Conservation (phyloP, 2,329 filamentous ascomycete species). For the Cercospora citrullina region DNA sequence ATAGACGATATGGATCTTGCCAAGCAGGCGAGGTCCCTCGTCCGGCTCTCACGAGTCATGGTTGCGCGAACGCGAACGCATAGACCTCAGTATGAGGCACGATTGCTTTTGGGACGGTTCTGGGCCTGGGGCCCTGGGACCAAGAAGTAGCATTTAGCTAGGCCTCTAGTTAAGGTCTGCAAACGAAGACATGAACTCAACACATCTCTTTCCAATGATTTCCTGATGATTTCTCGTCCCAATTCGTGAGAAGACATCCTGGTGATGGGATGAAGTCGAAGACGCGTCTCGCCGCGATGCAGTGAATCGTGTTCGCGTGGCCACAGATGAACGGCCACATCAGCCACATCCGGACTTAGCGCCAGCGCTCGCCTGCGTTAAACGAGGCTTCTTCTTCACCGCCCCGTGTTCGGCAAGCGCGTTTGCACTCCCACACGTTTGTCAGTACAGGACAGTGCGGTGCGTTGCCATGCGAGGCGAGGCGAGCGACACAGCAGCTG, state of each 20-base stretch:
- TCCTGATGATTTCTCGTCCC: neutral
- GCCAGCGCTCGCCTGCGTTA: neutral
- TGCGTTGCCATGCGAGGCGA: neutral
- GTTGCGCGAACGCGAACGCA: neutral
- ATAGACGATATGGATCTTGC: neutral
- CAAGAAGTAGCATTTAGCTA: neutral
- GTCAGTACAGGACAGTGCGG: neutral
- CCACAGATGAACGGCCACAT: neutral
- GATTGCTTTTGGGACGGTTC: constrained; percentile 1
- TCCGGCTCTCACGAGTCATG: constrained; percentile 1
- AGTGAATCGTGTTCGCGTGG: neutral
- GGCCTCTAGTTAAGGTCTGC: neutral
- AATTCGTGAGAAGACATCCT: neutral
- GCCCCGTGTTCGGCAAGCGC: neutral
- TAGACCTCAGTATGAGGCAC: neutral
- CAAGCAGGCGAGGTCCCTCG: neutral
- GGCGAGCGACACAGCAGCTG: neutral
- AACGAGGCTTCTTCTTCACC: neutral
- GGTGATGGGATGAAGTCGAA: neutral
- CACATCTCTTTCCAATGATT: neutral
- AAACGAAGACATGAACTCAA: neutral
- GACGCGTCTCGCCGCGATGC: neutral
- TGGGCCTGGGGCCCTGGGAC: neutral
- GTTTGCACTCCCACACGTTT: neutral
- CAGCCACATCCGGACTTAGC: neutral